Base-by-base conservation (phyloP, 768 basidiomycete species). In the Cyathus striatus region DNA sequence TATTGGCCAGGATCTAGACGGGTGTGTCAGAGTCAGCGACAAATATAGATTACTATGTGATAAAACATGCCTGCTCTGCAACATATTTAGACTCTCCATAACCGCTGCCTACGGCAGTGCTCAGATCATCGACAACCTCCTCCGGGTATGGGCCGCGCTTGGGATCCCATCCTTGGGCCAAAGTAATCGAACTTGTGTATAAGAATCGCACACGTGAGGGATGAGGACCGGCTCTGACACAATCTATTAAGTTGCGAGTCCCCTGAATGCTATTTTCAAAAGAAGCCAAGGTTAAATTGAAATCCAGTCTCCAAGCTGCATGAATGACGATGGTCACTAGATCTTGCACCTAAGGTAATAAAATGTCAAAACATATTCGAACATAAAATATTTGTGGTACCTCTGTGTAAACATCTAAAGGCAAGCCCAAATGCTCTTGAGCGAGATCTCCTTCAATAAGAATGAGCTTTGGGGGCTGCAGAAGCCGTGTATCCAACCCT, bases 301-400 rank as follows among this genome's bases (percentile, higher is more conserved):
- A 75, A 34, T 76, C 66, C n/a, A 76, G 52, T 18, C 54, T 62
- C 74, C 74, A 76, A 2, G 72, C 73, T 38, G 64, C 69, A 41
- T 75, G 72, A 9, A 74, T 62, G 45, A 76, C 64, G 12, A 47
- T 42, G 1, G 60, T 70, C 5, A 67, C 53, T 5, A 50, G 52
- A 16, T 50, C 44, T 12, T 23, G 39, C 12, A 40, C 12, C 39
- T 40, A 20, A 13, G 23, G 12, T 40, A 21, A 10, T 10, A 10
- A 24, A 18, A 20, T 40, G 22, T 40, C 23, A 21, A 24, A 21
- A 63, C 41, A 6, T 46, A 46, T 3, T 56, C 47, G 18, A 48
- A 49, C 12, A 30, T 30, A n/a, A 9, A 18, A 10, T 10, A 18
- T 18, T 6, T 12, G 23, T 12, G 25, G 13, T 10, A 68, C 65